Conservation (phyloP, 2,329 filamentous ascomycete genomes). For the Penicillium polonicum region DNA sequence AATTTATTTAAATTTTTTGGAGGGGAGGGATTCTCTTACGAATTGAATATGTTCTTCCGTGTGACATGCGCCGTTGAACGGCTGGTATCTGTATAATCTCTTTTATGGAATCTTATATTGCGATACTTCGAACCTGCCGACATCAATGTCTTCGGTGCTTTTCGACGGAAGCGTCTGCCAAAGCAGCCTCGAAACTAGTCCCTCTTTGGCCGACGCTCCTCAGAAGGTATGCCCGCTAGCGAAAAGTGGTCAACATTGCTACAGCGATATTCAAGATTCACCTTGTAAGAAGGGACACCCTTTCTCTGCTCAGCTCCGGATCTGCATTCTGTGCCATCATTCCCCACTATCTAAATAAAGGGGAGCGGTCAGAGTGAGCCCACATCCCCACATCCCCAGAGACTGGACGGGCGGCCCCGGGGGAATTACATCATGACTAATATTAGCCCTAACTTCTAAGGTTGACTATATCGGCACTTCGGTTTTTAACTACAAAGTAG, state of each 20-base stretch:
- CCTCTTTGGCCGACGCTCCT: not conserved
- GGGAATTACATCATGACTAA: not conserved
- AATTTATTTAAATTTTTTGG: not conserved
- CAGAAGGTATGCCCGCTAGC: not conserved
- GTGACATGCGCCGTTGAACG: not conserved
- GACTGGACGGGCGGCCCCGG: not conserved
- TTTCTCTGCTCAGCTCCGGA: not conserved
- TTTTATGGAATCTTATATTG: not conserved
- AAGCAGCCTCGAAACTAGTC: not conserved
- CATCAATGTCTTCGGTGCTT: not conserved
- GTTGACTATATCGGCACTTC: not conserved
- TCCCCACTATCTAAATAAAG: not conserved
- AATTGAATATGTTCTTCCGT: not conserved
- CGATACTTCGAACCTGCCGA: not conserved
- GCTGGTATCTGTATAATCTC: constrained; percentile 1
- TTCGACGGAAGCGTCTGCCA: not conserved
- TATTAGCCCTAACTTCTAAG: not conserved
- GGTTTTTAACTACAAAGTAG: not conserved
- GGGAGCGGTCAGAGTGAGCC: constrained; percentile 2
- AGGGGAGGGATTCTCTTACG: not conserved
- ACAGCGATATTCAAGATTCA: not conserved
- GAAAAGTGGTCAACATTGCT: not conserved
- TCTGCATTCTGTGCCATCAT: not conserved
- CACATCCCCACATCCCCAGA: constrained; percentile 20
- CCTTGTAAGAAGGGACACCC: not conserved